Conservation (phyloP, 2,329 filamentous ascomycete species). For the Sarocladium kiliense region DNA sequence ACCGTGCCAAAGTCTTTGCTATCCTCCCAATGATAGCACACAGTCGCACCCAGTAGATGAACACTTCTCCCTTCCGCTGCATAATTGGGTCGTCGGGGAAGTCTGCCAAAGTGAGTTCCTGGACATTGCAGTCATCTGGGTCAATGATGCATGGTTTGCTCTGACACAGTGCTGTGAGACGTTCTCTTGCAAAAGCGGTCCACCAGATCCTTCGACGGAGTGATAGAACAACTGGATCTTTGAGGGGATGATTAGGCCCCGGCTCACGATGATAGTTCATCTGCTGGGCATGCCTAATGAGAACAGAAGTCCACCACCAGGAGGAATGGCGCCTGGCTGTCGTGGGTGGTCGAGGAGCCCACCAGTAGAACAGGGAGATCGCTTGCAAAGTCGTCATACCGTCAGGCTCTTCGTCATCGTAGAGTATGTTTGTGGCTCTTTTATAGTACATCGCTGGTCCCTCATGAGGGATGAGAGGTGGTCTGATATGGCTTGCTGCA, state of each 20-base stretch:
- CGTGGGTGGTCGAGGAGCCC: constrained; percentile 32
- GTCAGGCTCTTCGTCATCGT: constrained; percentile 33
- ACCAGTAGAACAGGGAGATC: constrained; percentile 38
- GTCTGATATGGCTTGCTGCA: constrained; percentile 34
- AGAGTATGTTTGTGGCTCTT: constrained; percentile 33
- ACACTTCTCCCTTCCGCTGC: constrained; percentile 31
- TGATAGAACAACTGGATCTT: constrained; percentile 17
- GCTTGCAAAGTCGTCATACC: constrained; percentile 29
- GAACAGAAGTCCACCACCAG: constrained; percentile 41
- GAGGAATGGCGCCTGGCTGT: constrained; percentile 32
- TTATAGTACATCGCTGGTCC: constrained; percentile 33
- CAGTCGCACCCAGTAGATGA: constrained; percentile 36
- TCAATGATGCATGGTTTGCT: constrained; percentile 37
- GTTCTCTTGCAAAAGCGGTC: constrained; percentile 28
- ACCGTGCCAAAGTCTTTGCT: constrained; percentile 29
- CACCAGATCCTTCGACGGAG: constrained; percentile 33
- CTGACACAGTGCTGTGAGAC: constrained; percentile 34
- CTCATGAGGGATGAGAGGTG: constrained; percentile 32
- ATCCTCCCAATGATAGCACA: constrained; percentile 34
- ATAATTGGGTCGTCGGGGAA: constrained; percentile 26
- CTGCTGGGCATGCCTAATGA: constrained; percentile 38
- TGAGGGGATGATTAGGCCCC: constrained; percentile 15
- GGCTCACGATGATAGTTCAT: constrained; percentile 37
- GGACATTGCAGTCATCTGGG: constrained; percentile 34
- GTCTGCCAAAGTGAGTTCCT: constrained; percentile 30